Base-by-base conservation (phyloP, 1,284 basidiomycete genomes). In the Sporisorium exsertum region DNA sequence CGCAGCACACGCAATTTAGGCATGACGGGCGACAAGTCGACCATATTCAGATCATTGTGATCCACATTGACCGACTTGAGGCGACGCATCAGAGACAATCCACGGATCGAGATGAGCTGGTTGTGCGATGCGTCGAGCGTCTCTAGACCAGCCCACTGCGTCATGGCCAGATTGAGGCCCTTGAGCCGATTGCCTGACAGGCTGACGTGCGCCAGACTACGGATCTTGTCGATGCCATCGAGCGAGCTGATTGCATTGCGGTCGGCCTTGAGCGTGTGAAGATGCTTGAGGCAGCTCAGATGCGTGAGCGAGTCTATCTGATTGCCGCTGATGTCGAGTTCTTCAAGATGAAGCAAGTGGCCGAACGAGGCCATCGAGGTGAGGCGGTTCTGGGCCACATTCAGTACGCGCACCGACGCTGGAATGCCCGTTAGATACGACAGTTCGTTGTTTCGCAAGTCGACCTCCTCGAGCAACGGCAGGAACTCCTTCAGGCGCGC, bases 401-500 rank as follows among this genome's bases (percentile, higher is more conserved):
- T 69, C 37, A 85, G 68, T 1, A 67, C 43, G 13, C 82, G 78
- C 5, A 85, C 56, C 5, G 70, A 70, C 5, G 63, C 22, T 2
- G 83, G 83, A n/a, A 84, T 70, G 3, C 83, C 83, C 10, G 76
- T 82, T 18, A 84, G 50, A 59, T 82, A 85, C 6, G 72, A 67
- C 9, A 85, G 52, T 54, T 78, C 67, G 67, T 84, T 84, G 40
- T 65, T 58, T 43, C 79, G 78, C 93, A 98, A 82, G 76, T 90
- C 90, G 61, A 95, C 87, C 67, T 91, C 89, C 81, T 95, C 93
- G 32, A 99, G 88, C 59, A 88, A 89, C 8, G 97, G 96, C 70
- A 97, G 86, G 85, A 97, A 96, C 87, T 99, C 96, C 84, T 97
- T 95, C 77, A 99, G 87, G 64, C 95, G 88, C 35, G 94, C 93